Percentiles rank a stretch among this genome's conserved stretches.
These are phyloP conservation scores for Hanseniaspora mollemarum DNA, from an alignment of 805 yeast species.

Conservation along the genomic window DNA sequence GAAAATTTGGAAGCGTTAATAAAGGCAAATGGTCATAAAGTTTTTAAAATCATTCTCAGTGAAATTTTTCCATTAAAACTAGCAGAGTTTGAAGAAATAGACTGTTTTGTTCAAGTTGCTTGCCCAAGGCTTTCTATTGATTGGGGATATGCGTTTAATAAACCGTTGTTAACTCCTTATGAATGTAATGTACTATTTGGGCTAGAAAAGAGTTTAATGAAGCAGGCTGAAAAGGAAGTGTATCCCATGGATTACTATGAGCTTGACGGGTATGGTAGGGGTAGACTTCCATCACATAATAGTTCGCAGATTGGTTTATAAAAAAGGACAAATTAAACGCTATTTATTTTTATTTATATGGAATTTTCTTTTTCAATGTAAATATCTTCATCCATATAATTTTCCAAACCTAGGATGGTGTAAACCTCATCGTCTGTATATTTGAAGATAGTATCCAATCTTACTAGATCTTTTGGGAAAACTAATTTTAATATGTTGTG, in stretches of 20 bases:
- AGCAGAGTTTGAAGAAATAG: conserved; percentile 84
- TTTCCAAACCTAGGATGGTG: conserved; percentile 60
- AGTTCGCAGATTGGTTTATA: background rate
- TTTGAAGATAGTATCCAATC: conserved; percentile 22
- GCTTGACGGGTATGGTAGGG: conserved; percentile 84
- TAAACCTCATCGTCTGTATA: conserved; percentile 41
- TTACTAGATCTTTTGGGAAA: conserved; percentile 25
- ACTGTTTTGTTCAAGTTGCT: conserved; percentile 93
- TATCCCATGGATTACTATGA: conserved; percentile 97
- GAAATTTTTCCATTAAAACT: conserved; percentile 90
- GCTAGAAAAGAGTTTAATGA: conserved; percentile 50
- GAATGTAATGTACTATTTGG: conserved; percentile 86
- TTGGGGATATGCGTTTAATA: conserved; percentile 96
- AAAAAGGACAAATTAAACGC: too few species aligned
- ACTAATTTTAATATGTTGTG: conserved; percentile 30
- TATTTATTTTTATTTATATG: background rate
- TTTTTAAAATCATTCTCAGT: conserved; percentile 71
- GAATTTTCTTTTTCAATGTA: conserved; percentile 13
- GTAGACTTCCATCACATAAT: conserved; percentile 49
- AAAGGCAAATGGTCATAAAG: conserved; percentile 44
- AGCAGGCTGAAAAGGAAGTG: conserved; percentile 33
- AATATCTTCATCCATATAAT: conserved; percentile 19
- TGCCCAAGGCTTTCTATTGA: conserved; percentile 93
- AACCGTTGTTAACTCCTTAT: conserved; percentile 87
- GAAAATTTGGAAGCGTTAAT: conserved; percentile 51